Conservation (phyloP, 129 eudicot species). For the Ambrosia artemisiifolia region DNA sequence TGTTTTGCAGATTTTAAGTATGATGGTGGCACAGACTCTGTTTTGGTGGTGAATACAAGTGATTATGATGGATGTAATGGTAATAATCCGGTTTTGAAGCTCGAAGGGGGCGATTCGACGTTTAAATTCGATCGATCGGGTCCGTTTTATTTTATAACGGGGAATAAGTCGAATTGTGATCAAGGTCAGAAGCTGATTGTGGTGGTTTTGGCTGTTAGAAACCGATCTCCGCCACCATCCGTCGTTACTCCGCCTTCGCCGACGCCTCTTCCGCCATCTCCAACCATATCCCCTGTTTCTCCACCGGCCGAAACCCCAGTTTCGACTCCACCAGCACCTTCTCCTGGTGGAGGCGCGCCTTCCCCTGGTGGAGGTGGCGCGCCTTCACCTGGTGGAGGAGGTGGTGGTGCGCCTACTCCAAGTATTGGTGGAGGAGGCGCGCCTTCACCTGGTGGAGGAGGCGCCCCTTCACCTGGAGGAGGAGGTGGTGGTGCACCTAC, state of each 20-base stretch:
- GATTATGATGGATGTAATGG: constrained; percentile 50
- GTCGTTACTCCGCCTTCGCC: constrained; percentile 29
- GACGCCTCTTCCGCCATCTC: constrained; percentile 4
- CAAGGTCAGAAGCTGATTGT: constrained; percentile 58
- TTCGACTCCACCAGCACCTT: not conserved
- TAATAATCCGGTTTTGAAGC: constrained; percentile 34
- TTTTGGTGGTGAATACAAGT: constrained; percentile 57
- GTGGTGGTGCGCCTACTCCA: constrained; percentile 10
- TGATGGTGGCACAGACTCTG: constrained; percentile 53
- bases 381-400: constrained; percentile 8
- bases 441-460: too few species aligned
- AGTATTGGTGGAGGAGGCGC: not conserved
- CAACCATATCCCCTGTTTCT: not conserved
- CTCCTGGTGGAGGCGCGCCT: not conserved
- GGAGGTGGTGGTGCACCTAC: too few species aligned
- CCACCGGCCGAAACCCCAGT: constrained; percentile 8
- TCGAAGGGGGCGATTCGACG: constrained; percentile 49
- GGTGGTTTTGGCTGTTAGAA: constrained; percentile 48
- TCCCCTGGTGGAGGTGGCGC: not conserved
- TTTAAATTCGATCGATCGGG: constrained; percentile 59
- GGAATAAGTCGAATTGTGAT: constrained; percentile 55
- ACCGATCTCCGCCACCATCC: constrained; percentile 27
- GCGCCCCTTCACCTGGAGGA: too few species aligned
- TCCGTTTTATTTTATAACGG: constrained; percentile 72
- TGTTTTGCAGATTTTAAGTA: constrained; percentile 63